phyloP scores from a whole-genome alignment of 2,329 filamentous ascomycete genomes.

The Fusarium acutatum region DNA sequence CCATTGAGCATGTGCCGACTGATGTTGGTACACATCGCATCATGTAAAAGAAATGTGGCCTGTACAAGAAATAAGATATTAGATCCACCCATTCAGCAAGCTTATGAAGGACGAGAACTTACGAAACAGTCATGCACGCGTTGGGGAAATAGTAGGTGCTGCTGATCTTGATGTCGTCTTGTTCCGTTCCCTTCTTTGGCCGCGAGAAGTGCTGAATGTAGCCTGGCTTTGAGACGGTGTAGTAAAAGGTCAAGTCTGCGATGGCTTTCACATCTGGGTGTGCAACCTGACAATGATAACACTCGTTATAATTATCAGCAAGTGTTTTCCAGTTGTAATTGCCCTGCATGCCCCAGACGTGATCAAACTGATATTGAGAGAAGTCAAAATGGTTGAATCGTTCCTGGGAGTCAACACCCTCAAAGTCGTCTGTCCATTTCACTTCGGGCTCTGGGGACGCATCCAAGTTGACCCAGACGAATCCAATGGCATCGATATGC shows the following conservation, averaged over 20 bases:
- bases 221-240: conserved; percentile 8
- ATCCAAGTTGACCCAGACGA: conserved; percentile 67
- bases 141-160: conserved; percentile 31
- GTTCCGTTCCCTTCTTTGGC: not conserved
- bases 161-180: conserved; percentile 6
- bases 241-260: not conserved
- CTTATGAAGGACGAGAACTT: not conserved
- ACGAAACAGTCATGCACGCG: conserved; percentile 27
- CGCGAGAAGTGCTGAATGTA: conserved; percentile 27
- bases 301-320: conserved; percentile 70
- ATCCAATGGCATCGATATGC: conserved; percentile 60
- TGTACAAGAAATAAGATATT: not conserved
- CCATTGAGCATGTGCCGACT: conserved; percentile 17
- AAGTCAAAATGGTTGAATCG: conserved; percentile 57
- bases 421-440: conserved; percentile 61
- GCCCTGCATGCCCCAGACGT: conserved; percentile 63
- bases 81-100: not conserved
- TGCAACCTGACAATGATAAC: conserved; percentile 25
- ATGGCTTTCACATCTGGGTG: conserved; percentile 25
- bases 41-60: conserved; percentile 25
- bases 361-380: conserved; percentile 63
- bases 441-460: conserved; percentile 32
- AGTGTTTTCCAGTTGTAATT: conserved; percentile 68
- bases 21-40: conserved; percentile 30
- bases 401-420: conserved; percentile 54